Conservation (phyloP, 257 asterid species). For the Gynochthodes officinalis region DNA sequence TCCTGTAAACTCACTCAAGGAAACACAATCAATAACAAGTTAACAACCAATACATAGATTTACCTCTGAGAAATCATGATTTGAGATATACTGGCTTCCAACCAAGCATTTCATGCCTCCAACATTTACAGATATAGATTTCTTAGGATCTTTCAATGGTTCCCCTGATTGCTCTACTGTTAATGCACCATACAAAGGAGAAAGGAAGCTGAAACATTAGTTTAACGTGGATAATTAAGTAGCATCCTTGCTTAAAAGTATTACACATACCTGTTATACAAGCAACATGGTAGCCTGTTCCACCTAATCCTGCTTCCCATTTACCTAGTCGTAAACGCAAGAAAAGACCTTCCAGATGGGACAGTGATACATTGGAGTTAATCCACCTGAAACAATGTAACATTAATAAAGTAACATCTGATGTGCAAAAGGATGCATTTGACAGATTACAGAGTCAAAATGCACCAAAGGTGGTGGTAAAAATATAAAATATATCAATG, state of each 20-base stretch:
- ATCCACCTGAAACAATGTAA: conserved; percentile 45
- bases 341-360: conserved; percentile 55
- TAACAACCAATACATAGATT: conserved; percentile 1
- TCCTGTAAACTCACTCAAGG: background rate
- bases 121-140: conserved; percentile 47
- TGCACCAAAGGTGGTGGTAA: background rate
- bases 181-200: conserved; percentile 8
- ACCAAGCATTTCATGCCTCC: conserved; percentile 64
- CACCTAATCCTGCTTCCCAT: conserved; percentile 49
- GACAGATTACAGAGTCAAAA: background rate
- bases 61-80: conserved; percentile 81
- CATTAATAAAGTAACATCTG: background rate
- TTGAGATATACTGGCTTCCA: conserved; percentile 67
- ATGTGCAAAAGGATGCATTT: background rate
- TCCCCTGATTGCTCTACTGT: conserved; percentile 36
- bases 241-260: background rate
- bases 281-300: conserved; percentile 62
- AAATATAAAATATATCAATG: background rate
- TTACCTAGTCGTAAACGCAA: conserved; percentile 61
- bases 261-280: conserved; percentile 48
- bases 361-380: conserved; percentile 32
- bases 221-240: background rate
- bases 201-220: conserved; percentile 2
- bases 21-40: background rate
- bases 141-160: conserved; percentile 26